A percentile compares a stretch with the other conserved stretches of the same genome.
Evolutionary conservation across 2,329 filamentous ascomycete genomes (phyloP).

Genomic region (Salinomyces thailandicus): DNA sequence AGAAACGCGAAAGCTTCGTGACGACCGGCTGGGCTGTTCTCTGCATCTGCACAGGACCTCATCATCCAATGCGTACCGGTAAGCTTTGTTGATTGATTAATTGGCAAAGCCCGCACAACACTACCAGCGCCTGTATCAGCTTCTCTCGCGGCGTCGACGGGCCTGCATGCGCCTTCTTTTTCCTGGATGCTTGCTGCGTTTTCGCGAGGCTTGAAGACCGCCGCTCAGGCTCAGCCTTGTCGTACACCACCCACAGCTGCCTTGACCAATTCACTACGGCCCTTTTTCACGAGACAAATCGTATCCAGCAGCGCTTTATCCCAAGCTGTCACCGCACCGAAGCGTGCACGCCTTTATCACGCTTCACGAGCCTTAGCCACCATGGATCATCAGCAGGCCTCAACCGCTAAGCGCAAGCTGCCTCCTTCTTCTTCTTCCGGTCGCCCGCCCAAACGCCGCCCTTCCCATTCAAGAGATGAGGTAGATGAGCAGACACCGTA

Average conservation of each 20-base stretch:
- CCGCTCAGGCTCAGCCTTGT: conserved; percentile 2
- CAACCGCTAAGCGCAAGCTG: conserved; percentile 28
- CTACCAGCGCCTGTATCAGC: no score
- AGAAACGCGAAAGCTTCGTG: no score
- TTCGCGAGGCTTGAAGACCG: conserved; percentile 5
- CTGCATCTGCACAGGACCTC: no score
- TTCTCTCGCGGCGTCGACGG: no score
- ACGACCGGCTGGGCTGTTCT: no score
- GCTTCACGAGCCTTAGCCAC: conserved; percentile 3
- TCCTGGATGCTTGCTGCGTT: conserved; percentile 8
- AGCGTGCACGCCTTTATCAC: not conserved
- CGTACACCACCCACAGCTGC: conserved; percentile 1
- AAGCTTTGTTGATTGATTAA: no score
- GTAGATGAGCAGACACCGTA: conserved; percentile 10
- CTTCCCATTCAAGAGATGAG: conserved; percentile 14
- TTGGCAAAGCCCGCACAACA: no score
- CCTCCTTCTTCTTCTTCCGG: conserved; percentile 22
- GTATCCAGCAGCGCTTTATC: not conserved
- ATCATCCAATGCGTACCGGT: no score
- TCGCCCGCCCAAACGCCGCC: conserved; percentile 26
- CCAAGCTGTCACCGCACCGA: not conserved
- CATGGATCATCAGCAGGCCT: conserved; percentile 9
- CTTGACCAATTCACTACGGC: not conserved
- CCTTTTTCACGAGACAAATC: not conserved
- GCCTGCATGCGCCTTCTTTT: no score